These are phyloP conservation scores for Auriscalpium vulgare DNA, from an alignment of 768 basidiomycete genomes.

Conservation along the genomic window DNA sequence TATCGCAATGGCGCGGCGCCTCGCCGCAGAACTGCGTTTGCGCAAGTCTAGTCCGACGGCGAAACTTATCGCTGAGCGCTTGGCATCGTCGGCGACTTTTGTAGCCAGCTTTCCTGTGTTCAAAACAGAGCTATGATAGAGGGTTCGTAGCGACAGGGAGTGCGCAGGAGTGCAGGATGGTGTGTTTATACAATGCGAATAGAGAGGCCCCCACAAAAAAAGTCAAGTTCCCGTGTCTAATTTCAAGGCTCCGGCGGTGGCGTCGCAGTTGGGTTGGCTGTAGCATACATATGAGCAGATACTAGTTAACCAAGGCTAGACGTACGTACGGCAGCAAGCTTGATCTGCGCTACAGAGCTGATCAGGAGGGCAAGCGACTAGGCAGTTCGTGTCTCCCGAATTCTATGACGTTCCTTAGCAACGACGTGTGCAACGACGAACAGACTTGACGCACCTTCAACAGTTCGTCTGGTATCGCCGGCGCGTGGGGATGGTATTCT, in stretches of 20 bases:
- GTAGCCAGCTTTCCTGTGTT: conserved; percentile 71
- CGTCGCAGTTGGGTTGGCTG: no score
- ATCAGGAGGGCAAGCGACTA: conserved; percentile 66
- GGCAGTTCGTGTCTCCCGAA: conserved; percentile 49
- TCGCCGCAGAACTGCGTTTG: conserved; percentile 54
- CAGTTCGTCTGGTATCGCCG: conserved; percentile 36
- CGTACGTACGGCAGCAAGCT: conserved; percentile 70
- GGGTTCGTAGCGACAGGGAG: background rate
- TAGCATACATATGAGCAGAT: no score
- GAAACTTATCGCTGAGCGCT: conserved; percentile 45
- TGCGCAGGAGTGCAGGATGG: no score
- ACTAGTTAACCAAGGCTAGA: background rate
- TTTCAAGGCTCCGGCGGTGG: no score
- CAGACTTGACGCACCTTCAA: conserved; percentile 33
- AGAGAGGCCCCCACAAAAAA: no score
- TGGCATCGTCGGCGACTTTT: conserved; percentile 56
- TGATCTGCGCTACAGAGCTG: conserved; percentile 66
- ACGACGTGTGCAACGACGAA: background rate
- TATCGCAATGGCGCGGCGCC: conserved; percentile 51
- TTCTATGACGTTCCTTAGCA: conserved; percentile 26
- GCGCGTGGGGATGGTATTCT: conserved; percentile 50
- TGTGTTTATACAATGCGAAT: no score
- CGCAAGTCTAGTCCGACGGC: conserved; percentile 45
- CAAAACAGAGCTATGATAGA: conserved; percentile 25
- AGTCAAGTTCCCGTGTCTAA: no score